A percentile compares a stretch with the other conserved stretches of the same genome.
Conservation (phyloP, 768 basidiomycete genomes). For the Kwoniella newhampshirensis region DNA sequence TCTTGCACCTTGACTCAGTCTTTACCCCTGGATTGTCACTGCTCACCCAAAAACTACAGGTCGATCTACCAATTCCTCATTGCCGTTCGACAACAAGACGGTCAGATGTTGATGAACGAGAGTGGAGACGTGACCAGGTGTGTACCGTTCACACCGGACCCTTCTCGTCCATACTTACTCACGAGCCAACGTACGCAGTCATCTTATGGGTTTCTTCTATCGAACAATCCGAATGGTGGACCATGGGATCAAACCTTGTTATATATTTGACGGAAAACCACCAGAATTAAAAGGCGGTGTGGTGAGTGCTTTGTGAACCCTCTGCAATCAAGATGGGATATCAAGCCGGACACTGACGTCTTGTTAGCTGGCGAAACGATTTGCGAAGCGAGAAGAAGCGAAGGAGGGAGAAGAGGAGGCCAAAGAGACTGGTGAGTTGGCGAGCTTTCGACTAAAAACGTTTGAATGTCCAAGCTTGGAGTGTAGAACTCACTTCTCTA, state of each 20-base stretch:
- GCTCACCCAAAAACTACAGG: no score
- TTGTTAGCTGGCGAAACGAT: slow-evolving; percentile 87
- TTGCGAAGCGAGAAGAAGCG: slow-evolving; percentile 83
- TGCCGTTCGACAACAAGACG: slow-evolving; percentile 92
- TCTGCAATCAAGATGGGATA: no score
- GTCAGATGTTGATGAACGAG: slow-evolving; percentile 96
- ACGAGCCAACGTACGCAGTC: slow-evolving; percentile 56
- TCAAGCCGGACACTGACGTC: neutral
- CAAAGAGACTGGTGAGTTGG: slow-evolving; percentile 73
- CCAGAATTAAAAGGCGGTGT: slow-evolving; percentile 96
- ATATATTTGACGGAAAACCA: slow-evolving; percentile 98
- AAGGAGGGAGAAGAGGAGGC: slow-evolving; percentile 95
- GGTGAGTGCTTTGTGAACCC: slow-evolving; percentile 62
- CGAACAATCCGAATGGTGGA: slow-evolving; percentile 96
- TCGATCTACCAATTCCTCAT: slow-evolving; percentile 77
- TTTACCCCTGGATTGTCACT: neutral
- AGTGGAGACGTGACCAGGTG: slow-evolving; percentile 90
- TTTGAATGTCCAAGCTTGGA: no score
- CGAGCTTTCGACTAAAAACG: neutral
- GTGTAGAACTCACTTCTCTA: no score
- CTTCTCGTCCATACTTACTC: neutral
- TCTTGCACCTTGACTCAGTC: neutral
- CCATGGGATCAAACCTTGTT: slow-evolving; percentile 96
- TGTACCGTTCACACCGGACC: slow-evolving; percentile 19
- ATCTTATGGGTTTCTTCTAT: slow-evolving; percentile 98